Conservation (phyloP, 306 rosid genomes). For the Sphenostylis stenocarpa region DNA sequence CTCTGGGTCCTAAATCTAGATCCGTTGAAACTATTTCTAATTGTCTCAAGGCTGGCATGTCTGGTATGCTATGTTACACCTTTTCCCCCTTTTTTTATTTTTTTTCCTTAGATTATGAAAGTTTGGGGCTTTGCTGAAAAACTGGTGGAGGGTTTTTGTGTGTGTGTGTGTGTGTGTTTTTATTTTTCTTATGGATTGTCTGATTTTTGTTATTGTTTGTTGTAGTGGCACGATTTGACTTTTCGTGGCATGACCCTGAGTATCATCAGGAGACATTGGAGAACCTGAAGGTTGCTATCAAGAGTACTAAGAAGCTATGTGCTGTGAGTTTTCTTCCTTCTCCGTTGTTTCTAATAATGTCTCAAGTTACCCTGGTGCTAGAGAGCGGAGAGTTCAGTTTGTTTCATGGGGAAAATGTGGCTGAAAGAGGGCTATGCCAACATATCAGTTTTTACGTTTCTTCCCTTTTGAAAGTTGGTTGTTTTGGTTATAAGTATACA, state of each 20-base stretch:
- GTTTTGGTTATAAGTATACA: background rate
- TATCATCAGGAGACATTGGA: constrained; percentile 92
- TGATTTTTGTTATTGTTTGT: constrained; percentile 20
- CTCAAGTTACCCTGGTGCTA: background rate
- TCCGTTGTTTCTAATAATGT: background rate
- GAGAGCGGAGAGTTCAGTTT: background rate
- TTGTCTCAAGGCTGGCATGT: constrained; percentile 96
- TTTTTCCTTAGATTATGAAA: background rate
- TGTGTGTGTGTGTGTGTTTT: background rate
- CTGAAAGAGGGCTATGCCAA: background rate
- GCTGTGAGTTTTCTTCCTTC: constrained; percentile 64
- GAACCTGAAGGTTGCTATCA: constrained; percentile 83
- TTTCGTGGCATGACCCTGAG: constrained; percentile 78
- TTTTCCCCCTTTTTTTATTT: background rate
- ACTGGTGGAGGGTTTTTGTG: background rate
- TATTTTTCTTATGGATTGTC: background rate
- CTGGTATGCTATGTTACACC: constrained; percentile 57
- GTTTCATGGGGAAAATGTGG: background rate
- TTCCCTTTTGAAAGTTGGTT: background rate
- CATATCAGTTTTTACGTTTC: background rate
- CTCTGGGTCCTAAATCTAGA: constrained; percentile 92
- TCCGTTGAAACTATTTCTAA: constrained; percentile 70
- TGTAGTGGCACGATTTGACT: constrained; percentile 95
- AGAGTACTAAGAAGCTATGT: constrained; percentile 88
- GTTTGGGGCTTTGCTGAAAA: background rate